phyloP scores from a whole-genome alignment of 768 basidiomycete species.

The Suillus alpinus region DNA sequence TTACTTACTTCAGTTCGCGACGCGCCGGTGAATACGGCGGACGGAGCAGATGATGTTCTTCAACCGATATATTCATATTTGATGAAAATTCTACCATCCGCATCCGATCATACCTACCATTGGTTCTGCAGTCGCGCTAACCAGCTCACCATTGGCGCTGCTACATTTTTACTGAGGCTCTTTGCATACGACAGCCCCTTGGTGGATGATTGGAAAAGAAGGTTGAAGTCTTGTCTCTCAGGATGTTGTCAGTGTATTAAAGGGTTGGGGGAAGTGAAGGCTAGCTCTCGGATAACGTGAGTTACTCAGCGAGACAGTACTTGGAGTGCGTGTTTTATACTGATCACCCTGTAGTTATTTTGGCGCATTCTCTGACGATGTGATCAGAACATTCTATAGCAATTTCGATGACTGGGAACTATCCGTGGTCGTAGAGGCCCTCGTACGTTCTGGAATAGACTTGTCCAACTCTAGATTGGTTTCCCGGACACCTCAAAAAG shows the following conservation, averaged over 20 bases:
- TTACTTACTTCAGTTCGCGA: slow-evolving; percentile 58
- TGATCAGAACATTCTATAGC: slow-evolving; percentile 56
- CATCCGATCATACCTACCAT: slow-evolving; percentile 47
- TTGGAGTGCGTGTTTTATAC: slow-evolving; percentile 10
- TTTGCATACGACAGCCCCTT: slow-evolving; percentile 68
- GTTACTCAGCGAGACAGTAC: slow-evolving; percentile 32
- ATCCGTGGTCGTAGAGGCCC: slow-evolving; percentile 44
- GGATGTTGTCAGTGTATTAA: slow-evolving; percentile 72
- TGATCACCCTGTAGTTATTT: slow-evolving; percentile 57
- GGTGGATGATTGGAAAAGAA: slow-evolving; percentile 63
- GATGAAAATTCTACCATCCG: slow-evolving; percentile 40
- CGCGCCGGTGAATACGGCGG: slow-evolving; percentile 50
- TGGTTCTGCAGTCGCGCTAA: slow-evolving; percentile 79
- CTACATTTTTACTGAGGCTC: slow-evolving; percentile 78
- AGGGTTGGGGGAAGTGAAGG: slow-evolving; percentile 62
- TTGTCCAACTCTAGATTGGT: slow-evolving; percentile 9
- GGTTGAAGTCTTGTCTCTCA: slow-evolving; percentile 51
- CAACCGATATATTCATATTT: slow-evolving; percentile 51
- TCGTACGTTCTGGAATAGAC: slow-evolving; percentile 33
- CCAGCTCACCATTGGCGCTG: slow-evolving; percentile 56
- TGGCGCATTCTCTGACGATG: slow-evolving; percentile 53
- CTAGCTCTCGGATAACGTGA: slow-evolving; percentile 66
- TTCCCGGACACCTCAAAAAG: slow-evolving; percentile 3
- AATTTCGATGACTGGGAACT: slow-evolving; percentile 70
- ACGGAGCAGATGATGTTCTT: slow-evolving; percentile 48